Percentiles rank a stretch among this genome's conserved stretches.
These are phyloP conservation scores for Neonectria magnoliae DNA, from an alignment of 2,329 filamentous ascomycete species.

Conservation along the genomic window DNA sequence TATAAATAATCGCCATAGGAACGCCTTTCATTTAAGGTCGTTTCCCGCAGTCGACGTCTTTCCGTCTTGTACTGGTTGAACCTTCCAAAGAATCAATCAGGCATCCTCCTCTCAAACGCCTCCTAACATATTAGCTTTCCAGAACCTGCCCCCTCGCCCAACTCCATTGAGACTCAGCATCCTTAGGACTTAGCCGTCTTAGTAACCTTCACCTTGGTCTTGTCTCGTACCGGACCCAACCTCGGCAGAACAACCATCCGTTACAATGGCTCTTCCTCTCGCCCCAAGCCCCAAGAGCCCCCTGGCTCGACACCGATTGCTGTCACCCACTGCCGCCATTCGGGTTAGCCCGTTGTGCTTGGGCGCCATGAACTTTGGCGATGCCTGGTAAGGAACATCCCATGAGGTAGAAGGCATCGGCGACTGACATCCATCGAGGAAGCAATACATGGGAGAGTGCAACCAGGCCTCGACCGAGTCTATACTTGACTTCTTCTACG, in stretches of 20 bases:
- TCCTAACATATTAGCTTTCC: not conserved
- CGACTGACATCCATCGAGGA: conserved; percentile 48
- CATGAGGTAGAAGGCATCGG: not conserved
- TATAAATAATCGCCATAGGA: conserved; percentile 14
- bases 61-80: conserved; percentile 4
- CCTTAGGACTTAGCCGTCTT: not conserved
- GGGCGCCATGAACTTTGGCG: conserved; percentile 73
- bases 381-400: conserved; percentile 54
- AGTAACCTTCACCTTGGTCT: not conserved
- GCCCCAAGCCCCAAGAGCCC: conserved; percentile 66
- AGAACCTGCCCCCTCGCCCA: not conserved
- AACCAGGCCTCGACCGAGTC: conserved; percentile 69
- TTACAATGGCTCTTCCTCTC: conserved; percentile 43
- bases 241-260: conserved; percentile 1
- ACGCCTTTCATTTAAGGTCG: not conserved
- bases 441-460: conserved; percentile 70
- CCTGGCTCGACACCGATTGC: conserved; percentile 71
- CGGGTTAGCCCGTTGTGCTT: conserved; percentile 75
- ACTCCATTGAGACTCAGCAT: not conserved
- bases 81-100: conserved; percentile 12
- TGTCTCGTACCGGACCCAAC: not conserved
- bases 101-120: not conserved
- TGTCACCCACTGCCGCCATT: conserved; percentile 72
- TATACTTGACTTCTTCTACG: conserved; percentile 73
- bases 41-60: not conserved